Evolutionary conservation across 768 basidiomycete species (phyloP).

Genomic region (Agaricus subrufescens): DNA sequence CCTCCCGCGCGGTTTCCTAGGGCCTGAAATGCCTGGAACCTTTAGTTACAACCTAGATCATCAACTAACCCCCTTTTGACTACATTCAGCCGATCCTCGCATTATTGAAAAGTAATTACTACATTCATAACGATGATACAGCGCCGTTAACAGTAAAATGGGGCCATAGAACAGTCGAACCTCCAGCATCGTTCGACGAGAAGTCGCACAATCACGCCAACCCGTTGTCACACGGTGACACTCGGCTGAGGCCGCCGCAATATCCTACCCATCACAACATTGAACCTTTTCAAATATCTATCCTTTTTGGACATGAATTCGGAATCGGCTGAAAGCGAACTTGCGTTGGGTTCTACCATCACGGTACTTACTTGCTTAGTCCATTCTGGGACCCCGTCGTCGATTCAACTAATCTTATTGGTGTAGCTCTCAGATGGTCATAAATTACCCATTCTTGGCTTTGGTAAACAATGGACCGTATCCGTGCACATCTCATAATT

Average conservation of each 20-base stretch:
- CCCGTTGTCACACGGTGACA: not conserved
- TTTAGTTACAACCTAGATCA: not conserved
- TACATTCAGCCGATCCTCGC: not conserved
- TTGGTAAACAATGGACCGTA: constrained; percentile 26
- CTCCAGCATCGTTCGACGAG: not conserved
- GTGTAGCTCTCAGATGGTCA: constrained; percentile 45
- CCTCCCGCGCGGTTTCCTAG: not conserved
- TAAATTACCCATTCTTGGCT: constrained; percentile 49
- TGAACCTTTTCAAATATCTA: not conserved
- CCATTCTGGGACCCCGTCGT: not conserved
- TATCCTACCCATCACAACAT: not conserved
- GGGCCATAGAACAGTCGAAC: not conserved
- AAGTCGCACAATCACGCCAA: too few species aligned
- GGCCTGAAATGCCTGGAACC: not conserved
- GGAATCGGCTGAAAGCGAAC: not conserved
- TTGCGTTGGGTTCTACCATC: not conserved
- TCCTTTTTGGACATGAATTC: not conserved
- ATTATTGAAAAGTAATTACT: not conserved
- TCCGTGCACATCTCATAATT: not conserved
- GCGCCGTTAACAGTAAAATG: not conserved
- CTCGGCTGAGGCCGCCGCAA: not conserved
- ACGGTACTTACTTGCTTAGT: not conserved
- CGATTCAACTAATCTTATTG: not conserved
- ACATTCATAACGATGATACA: not conserved
- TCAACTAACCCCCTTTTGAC: not conserved